Base-by-base conservation (phyloP, 2,329 filamentous ascomycete species). In the Trichoderma arundinaceum region DNA sequence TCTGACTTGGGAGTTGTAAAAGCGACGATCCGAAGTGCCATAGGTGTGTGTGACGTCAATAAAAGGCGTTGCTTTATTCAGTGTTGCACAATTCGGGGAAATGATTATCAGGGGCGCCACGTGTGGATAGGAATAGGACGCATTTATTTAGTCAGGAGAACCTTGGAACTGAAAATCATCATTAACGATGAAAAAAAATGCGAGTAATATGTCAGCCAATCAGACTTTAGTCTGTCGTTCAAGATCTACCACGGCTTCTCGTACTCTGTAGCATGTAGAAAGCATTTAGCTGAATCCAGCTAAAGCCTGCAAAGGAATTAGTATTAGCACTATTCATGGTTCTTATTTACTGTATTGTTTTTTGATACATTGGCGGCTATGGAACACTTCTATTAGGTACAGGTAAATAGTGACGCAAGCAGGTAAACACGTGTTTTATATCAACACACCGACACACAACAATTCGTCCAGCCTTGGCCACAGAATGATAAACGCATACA, bases 31-130 rank as follows among this genome's bases (percentile, higher is more conserved):
- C 58, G 48, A 62, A 13, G 22, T 19, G 46, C 12, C n/a, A 43
- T 7, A 4, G 22, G 22, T 28, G 22, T 28, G 22, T 4, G 22
- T 28, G 22, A 28, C 22, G 22, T 28, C 22, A 28, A 28, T n/a
- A 28, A 28, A 28, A 28, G 22, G 4, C 4, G 4, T 28, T 28
- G 4, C 22, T 28, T 28, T 28, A 28, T 28, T 7, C 38, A 52
- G 48, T 9, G 17, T 12, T 35, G 28, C 38, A 44, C 58, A 62
- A 7, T 52, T 62, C 22, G 7, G 38, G 44, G 22, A 15, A 52
- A 53, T 33, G 58, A 62, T 62, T 22, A 32, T 62, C 59, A 62
- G 59, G 59, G 59, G 59, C 38, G 32, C 59, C 48, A 62, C 59
- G 39, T 53, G 38, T 62, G 48, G 48, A 62, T 62, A 52, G 32